A percentile compares a stretch with the other conserved stretches of the same genome.
Evolutionary conservation across 352 stramenopile species (phyloP).

Genomic region (Phytophthora sp.): DNA sequence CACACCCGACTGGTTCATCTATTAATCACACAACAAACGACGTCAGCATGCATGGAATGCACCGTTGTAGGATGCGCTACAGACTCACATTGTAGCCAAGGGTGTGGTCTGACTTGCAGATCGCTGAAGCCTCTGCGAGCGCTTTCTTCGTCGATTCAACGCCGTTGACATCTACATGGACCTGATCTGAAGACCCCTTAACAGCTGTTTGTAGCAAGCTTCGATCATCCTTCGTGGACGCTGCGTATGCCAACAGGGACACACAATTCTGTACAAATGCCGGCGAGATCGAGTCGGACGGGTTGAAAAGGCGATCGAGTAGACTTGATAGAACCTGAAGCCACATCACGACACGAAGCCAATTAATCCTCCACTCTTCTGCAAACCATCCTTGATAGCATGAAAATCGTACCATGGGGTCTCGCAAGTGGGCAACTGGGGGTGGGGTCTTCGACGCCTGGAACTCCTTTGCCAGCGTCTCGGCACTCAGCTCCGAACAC

Average conservation of each 20-base stretch:
- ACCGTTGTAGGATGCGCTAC: background rate
- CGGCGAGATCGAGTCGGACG: slow-evolving; percentile 61
- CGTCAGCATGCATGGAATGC: slow-evolving; percentile 2
- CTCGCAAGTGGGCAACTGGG: slow-evolving; percentile 71
- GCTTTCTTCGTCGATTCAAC: slow-evolving; percentile 73
- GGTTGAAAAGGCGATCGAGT: slow-evolving; percentile 84
- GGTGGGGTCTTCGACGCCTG: slow-evolving; percentile 49
- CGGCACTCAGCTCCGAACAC: slow-evolving; percentile 62
- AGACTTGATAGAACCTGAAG: slow-evolving; percentile 82
- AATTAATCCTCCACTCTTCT: slow-evolving; percentile 1
- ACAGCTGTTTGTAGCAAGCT: slow-evolving; percentile 66
- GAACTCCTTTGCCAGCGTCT: slow-evolving; percentile 78
- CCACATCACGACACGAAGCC: background rate
- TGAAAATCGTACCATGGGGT: slow-evolving; percentile 62
- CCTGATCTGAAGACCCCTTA: slow-evolving; percentile 26
- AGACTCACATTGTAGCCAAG: slow-evolving; percentile 85
- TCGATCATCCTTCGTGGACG: slow-evolving; percentile 77
- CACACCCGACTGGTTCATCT: slow-evolving; percentile 89
- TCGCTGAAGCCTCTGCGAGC: slow-evolving; percentile 70
- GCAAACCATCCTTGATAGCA: background rate
- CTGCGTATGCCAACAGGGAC: slow-evolving; percentile 74
- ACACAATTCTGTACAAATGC: slow-evolving; percentile 75
- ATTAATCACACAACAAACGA: background rate
- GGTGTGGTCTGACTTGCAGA: slow-evolving; percentile 87
- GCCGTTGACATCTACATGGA: slow-evolving; percentile 57